A percentile compares a stretch with the other conserved stretches of the same genome.
Conservation (phyloP, 495 filamentous ascomycete species). For the Talaromyces stipitatus region DNA sequence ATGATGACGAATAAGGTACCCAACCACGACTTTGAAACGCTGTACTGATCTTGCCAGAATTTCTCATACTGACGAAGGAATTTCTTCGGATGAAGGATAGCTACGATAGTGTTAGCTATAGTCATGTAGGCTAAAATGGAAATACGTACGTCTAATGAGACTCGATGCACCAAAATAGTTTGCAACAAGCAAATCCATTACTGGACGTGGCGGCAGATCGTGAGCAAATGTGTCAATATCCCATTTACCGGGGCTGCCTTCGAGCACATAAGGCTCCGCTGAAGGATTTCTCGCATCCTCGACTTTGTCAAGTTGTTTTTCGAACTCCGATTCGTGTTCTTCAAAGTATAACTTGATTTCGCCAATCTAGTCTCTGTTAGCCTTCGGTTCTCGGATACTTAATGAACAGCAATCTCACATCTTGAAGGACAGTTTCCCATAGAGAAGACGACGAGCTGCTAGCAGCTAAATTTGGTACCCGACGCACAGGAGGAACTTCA, state of each 20-base stretch:
- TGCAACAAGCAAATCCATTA: conserved; percentile 35
- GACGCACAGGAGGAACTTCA: not conserved
- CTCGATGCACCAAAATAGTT: conserved; percentile 27
- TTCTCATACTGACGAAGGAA: conserved; percentile 23
- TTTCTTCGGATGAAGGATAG: conserved; percentile 12
- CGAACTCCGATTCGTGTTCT: conserved; percentile 16
- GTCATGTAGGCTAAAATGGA: conserved; percentile 9
- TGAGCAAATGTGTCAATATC: conserved; percentile 1
- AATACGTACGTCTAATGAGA: conserved; percentile 20
- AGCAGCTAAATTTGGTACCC: conserved; percentile 11
- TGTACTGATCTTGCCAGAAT: conserved; percentile 27
- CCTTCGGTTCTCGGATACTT: not conserved
- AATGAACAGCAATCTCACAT: not conserved
- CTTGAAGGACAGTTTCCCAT: conserved; percentile 6
- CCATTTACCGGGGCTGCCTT: conserved; percentile 11
- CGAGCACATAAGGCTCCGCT: conserved; percentile 18
- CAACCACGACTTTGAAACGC: conserved; percentile 29
- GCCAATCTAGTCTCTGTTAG: conserved; percentile 25
- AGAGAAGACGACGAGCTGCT: conserved; percentile 35
- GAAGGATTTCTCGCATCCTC: conserved; percentile 12
- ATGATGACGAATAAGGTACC: conserved; percentile 27
- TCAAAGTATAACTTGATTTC: conserved; percentile 22
- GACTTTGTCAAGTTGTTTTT: conserved; percentile 13
- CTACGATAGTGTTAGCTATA: conserved; percentile 4
- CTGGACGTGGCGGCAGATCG: conserved; percentile 30